A percentile compares a stretch with the other conserved stretches of the same genome.
phyloP scores from a whole-genome alignment of 176 grass and related monocot genomes.

The Eragrostis nindensis region DNA sequence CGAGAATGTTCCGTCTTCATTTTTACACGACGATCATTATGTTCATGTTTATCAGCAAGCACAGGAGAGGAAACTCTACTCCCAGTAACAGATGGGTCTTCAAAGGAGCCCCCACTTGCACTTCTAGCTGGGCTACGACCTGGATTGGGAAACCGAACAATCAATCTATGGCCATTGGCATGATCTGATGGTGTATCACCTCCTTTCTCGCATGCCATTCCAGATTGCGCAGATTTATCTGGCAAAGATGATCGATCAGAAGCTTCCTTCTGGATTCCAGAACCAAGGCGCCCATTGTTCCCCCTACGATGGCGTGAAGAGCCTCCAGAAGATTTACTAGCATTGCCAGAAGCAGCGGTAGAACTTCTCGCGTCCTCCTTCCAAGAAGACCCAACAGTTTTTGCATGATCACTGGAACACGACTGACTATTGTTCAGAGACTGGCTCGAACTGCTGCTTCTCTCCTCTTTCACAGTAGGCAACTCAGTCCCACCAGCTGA shows the following conservation, averaged over 20 bases:
- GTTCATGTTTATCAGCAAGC: constrained; percentile 65
- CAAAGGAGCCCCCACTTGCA: constrained; percentile 57
- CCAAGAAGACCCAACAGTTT: constrained; percentile 63
- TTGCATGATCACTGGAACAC: constrained; percentile 80
- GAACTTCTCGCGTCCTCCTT: constrained; percentile 90
- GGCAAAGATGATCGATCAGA: constrained; percentile 47
- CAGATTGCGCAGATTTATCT: constrained; percentile 75
- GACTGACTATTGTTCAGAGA: constrained; percentile 93
- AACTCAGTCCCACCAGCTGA: constrained; percentile 39
- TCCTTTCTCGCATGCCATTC: constrained; percentile 61
- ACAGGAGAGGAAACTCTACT: constrained; percentile 63
- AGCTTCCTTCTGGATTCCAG: constrained; percentile 69
- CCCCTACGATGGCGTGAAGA: constrained; percentile 66
- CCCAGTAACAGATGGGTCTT: constrained; percentile 61
- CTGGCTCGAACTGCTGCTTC: constrained; percentile 90
- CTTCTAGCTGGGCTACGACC: constrained; percentile 68
- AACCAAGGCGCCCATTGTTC: constrained; percentile 54
- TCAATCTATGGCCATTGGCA: constrained; percentile 71
- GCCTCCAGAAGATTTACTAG: constrained; percentile 63
- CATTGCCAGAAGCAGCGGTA: constrained; percentile 74
- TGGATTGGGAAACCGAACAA: constrained; percentile 84
- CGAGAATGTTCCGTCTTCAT: constrained; percentile 55
- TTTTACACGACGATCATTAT: constrained; percentile 69
- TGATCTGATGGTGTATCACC: constrained; percentile 47
- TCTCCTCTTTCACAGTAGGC: constrained; percentile 72